Conservation (phyloP, 2,329 filamentous ascomycete genomes). For the Neonectria punicea region DNA sequence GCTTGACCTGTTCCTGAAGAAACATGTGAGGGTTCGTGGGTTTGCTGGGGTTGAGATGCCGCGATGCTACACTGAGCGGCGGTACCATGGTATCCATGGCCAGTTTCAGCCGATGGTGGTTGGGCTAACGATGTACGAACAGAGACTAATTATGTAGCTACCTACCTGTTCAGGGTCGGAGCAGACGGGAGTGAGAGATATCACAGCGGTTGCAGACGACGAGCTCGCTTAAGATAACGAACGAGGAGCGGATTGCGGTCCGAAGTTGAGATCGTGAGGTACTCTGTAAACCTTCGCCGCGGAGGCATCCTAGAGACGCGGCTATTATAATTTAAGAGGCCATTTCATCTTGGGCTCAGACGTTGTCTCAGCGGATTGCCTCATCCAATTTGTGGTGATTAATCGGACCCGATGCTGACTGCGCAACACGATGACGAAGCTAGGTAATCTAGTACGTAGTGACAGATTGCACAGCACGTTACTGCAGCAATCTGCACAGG, state of each 20-base stretch:
- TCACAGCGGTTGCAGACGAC: neutral
- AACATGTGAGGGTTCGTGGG: slow-evolving; percentile 24
- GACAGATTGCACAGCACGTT: slow-evolving; percentile 2
- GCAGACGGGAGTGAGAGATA: neutral
- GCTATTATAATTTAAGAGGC: slow-evolving; percentile 18
- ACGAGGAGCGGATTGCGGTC: neutral
- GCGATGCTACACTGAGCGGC: slow-evolving; percentile 33
- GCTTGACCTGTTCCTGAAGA: slow-evolving; percentile 28
- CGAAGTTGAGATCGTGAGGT: neutral
- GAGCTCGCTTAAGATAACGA: neutral
- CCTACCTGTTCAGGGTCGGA: slow-evolving; percentile 13
- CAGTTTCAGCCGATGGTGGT: slow-evolving; percentile 13
- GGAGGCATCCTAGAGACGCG: slow-evolving; percentile 7
- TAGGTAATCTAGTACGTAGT: neutral
- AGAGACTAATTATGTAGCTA: neutral
- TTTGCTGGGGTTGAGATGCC: slow-evolving; percentile 31
- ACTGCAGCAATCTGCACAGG: neutral
- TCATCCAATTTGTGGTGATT: slow-evolving; percentile 10
- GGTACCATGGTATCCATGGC: slow-evolving; percentile 27
- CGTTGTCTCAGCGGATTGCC: slow-evolving; percentile 28
- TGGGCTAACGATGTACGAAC: neutral
- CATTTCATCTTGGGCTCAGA: slow-evolving; percentile 23
- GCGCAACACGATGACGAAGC: slow-evolving; percentile 8
- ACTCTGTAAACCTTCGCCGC: neutral
- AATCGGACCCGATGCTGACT: neutral